Base-by-base conservation (phyloP, 1,284 basidiomycete species). In the Ustilago xerochloae region DNA sequence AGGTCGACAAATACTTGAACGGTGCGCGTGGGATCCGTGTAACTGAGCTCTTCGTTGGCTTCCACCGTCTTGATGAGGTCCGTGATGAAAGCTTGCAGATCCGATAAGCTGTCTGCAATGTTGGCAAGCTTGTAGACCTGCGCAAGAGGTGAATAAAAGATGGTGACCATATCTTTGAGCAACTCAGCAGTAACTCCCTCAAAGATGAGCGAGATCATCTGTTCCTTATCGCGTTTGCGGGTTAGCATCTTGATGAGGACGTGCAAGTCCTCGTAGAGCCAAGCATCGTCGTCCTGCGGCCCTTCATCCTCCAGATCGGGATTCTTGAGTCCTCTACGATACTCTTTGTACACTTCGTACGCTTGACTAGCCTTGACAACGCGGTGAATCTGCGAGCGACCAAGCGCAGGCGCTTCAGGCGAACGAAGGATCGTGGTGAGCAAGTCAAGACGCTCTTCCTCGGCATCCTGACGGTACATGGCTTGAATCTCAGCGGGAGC, bases 101-200 rank as follows among this genome's bases (percentile, higher is more conserved):
- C 97, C 33, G 90, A 88, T 2, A 99, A 85, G 2, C 94, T 97
- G 83, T 99, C 96, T 10, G 93, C 92, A 58, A 99, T 97, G 83
- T 93, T 97, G 5, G 97, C 97, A 4, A 96, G 96, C 82, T 93
- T 92, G 87, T 99, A 99, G 2, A 99, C 97, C 80, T 96, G 93
- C 0, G 97, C 97, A n/a, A 99, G 87, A 1, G 97, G 97, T 0
- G 95, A 87, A 85, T 99, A 99, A 85, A 99, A 99, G 68, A 99
- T 99, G 12, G 97, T 98, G 78, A 99, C 94, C 68, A 99, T 98
- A 84, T 99, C 97, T 85, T 96, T 98, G 78, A 99, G 87, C 38
- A 99, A 87, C 49, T 98, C 96, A 3, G 97, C 91, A 0, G 97
- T 99, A 39, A 91, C 91, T 13, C 95, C 94, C 89, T 99, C 96